phyloP scores from a whole-genome alignment of 805 yeast genomes.

The Metschnikowia aberdeeniae region DNA sequence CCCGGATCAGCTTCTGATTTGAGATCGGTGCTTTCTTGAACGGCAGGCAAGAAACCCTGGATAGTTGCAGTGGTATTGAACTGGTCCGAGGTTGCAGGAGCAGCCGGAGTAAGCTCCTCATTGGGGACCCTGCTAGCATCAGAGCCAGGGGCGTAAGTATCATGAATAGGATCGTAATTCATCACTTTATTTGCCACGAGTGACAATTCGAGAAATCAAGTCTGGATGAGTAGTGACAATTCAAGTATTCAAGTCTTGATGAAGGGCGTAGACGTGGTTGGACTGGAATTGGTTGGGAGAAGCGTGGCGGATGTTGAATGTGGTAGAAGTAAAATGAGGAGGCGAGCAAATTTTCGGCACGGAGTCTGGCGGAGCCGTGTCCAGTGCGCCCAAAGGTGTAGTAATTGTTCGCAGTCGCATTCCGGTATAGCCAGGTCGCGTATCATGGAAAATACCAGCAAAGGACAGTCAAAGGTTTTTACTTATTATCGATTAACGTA shows the following conservation, averaged over 20 bases:
- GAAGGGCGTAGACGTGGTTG: no score
- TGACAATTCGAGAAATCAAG: neutral
- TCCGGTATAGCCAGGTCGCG: no score
- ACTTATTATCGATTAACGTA: constrained; percentile 13
- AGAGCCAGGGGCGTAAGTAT: constrained; percentile 22
- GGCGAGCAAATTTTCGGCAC: constrained; percentile 1
- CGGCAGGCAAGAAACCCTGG: no score
- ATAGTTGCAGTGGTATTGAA: no score
- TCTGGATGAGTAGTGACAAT: neutral
- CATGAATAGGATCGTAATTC: constrained; percentile 45
- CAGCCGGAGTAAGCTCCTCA: neutral
- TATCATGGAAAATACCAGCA: neutral
- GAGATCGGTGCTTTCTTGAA: no score
- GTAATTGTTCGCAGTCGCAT: neutral
- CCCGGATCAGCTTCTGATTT: no score
- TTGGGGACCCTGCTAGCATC: neutral
- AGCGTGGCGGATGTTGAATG: neutral
- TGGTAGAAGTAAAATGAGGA: neutral
- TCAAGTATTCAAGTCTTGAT: no score
- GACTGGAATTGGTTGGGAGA: neutral
- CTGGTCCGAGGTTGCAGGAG: no score
- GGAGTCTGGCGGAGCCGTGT: neutral
- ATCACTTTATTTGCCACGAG: constrained; percentile 13
- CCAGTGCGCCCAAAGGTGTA: constrained; percentile 1
- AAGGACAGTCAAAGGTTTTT: neutral